Percentiles rank a stretch among this genome's conserved stretches.
These are phyloP conservation scores for Trapa incisa DNA, from an alignment of 345 rosid genomes.

Conservation along the genomic window DNA sequence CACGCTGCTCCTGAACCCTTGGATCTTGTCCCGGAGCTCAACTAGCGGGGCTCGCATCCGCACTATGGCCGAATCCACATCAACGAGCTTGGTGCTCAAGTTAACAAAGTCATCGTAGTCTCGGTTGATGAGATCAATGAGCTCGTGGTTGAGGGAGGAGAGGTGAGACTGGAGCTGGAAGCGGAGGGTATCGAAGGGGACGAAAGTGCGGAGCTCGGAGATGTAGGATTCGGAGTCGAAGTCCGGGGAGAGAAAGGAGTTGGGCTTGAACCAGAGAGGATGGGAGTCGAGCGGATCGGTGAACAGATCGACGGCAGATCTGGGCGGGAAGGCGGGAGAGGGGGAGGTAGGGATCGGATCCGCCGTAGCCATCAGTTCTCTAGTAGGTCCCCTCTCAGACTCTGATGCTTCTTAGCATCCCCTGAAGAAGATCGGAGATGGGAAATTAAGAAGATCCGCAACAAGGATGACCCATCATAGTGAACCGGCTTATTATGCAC, in stretches of 20 bases:
- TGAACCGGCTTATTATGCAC: too few species aligned
- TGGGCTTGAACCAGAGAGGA: conserved; percentile 91
- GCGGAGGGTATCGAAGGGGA: conserved; percentile 88
- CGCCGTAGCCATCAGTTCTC: conserved; percentile 14
- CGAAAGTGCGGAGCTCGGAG: conserved; percentile 89
- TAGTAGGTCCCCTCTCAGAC: neutral
- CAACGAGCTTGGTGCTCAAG: conserved; percentile 90
- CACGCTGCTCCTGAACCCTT: conserved; percentile 60
- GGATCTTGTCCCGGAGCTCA: conserved; percentile 83
- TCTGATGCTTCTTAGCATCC: neutral
- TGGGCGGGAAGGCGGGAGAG: conserved; percentile 32
- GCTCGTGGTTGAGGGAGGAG: conserved; percentile 85
- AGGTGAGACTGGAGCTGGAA: conserved; percentile 80
- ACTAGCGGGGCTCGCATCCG: conserved; percentile 96
- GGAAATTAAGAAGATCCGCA: neutral
- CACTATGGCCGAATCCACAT: conserved; percentile 76
- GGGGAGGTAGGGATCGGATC: conserved; percentile 35
- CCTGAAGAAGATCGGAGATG: neutral
- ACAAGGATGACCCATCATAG: too few species aligned
- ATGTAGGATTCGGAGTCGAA: conserved; percentile 90
- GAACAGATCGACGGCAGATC: conserved; percentile 81
- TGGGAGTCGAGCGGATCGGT: conserved; percentile 80
- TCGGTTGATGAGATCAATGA: conserved; percentile 93
- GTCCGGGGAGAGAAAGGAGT: conserved; percentile 61
- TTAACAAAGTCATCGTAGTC: conserved; percentile 96